Evolutionary conservation across 768 basidiomycete genomes (phyloP).

Genomic region (Crepidotus variabilis): DNA sequence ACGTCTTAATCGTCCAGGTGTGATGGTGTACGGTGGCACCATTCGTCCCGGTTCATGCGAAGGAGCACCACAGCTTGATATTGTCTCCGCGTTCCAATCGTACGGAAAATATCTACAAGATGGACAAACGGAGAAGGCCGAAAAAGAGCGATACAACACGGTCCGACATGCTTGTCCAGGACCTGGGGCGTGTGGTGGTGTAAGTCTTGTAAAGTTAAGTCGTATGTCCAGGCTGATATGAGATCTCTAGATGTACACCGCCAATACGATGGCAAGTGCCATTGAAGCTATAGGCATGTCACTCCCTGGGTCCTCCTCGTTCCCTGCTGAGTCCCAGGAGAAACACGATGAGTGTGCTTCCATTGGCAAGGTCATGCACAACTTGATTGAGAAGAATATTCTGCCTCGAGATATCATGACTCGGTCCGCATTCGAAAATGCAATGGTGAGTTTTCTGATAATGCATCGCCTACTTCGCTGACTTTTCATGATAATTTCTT

Average conservation of each 20-base stretch:
- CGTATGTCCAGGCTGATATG: not conserved
- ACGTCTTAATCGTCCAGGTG: conserved; percentile 88
- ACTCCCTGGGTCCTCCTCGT: conserved; percentile 94
- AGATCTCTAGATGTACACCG: conserved; percentile 83
- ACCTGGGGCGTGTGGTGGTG: conserved; percentile 95
- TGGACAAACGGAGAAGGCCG: conserved; percentile 80
- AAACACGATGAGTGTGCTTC: conserved; percentile 82
- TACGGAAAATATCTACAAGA: conserved; percentile 95
- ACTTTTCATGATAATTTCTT: conserved; percentile 8
- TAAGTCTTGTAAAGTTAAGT: conserved; percentile 38
- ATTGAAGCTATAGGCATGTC: conserved; percentile 96
- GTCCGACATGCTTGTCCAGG: conserved; percentile 96
- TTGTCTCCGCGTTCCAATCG: conserved; percentile 96
- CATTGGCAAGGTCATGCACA: conserved; percentile 79
- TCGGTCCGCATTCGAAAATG: conserved; percentile 93
- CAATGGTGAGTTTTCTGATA: conserved; percentile 57
- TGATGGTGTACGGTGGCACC: conserved; percentile 98
- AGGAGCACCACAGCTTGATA: conserved; percentile 83
- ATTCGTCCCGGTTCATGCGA: conserved; percentile 92
- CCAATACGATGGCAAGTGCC: conserved; percentile 97
- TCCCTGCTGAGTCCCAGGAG: conserved; percentile 89
- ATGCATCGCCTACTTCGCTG: not conserved
- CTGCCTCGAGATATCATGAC: conserved; percentile 97
- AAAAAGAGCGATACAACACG: conserved; percentile 79
- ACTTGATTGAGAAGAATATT: conserved; percentile 88